phyloP scores from a whole-genome alignment of 2,329 filamentous ascomycete genomes.

The Rasamsonia emersonii region DNA sequence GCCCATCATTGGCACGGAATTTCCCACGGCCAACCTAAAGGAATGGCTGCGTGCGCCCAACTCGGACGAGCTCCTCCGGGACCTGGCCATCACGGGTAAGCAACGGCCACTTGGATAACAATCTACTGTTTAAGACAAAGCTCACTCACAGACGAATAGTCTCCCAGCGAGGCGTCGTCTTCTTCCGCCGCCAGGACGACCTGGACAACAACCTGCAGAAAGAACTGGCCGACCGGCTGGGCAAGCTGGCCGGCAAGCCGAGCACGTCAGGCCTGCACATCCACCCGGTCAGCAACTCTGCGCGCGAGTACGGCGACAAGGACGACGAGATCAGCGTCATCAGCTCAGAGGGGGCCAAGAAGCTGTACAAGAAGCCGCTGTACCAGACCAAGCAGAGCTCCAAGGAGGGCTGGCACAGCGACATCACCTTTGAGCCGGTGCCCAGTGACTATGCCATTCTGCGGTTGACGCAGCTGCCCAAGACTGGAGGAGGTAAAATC shows the following conservation, averaged over 20 bases:
- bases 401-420: slow-evolving; percentile 39
- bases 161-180: slow-evolving; percentile 37
- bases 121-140: not conserved
- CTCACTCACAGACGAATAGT: slow-evolving; percentile 2
- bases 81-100: slow-evolving; percentile 25
- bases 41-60: slow-evolving; percentile 40
- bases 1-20: slow-evolving; percentile 45
- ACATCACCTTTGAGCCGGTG: slow-evolving; percentile 42
- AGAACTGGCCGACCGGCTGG: slow-evolving; percentile 32
- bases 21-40: slow-evolving; percentile 31
- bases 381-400: slow-evolving; percentile 18
- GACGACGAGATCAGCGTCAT: slow-evolving; percentile 45
- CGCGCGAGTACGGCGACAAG: slow-evolving; percentile 36
- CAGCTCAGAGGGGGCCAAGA: slow-evolving; percentile 31
- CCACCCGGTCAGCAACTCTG: slow-evolving; percentile 42
- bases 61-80: slow-evolving; percentile 24
- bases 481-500: slow-evolving; percentile 31
- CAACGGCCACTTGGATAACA: no score
- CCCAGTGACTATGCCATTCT: slow-evolving; percentile 42
- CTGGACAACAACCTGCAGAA: slow-evolving; percentile 23
- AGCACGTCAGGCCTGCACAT: slow-evolving; percentile 38
- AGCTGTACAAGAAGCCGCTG: slow-evolving; percentile 43
- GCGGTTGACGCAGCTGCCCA: slow-evolving; percentile 35
- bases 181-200: slow-evolving; percentile 8
- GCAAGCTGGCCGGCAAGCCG: slow-evolving; percentile 40